Base-by-base conservation (phyloP, 1,139 yeast genomes). In the Geotrichum fermentans region DNA sequence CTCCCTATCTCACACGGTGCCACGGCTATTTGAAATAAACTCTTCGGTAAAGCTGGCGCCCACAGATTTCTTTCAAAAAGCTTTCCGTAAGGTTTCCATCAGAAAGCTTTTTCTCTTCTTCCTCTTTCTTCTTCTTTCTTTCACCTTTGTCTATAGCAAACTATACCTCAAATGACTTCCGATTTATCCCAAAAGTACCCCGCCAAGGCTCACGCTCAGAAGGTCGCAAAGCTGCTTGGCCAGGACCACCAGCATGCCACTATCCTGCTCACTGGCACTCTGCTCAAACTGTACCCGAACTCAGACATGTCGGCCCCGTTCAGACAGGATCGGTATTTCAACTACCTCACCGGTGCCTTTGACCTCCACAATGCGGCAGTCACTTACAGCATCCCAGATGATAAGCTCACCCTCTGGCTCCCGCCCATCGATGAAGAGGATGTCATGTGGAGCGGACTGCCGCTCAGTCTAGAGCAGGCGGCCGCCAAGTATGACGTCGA, bases 361-460 rank as follows among this genome's bases (percentile, higher is more conserved):
- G 80, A 84, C 55, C 74, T 86, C 43, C 89, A 95, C 0, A 94
- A 92, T 1, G 74, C 84, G 34, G 85, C 79, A 57, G 77, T 88
- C 1, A 67, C 84, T 24, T 92, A 78, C 61, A 71, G 79, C 41
- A 64, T 82, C 24, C 60, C 60, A 2, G 57, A 66, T 17, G 88
- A 83, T 49, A 72, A 77, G 49, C 73, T 88, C 56, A 79, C 81
- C 0, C 70, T 90, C 41, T 90, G 84, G 62, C 72, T 92, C 47
- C 97, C 97, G 2, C 77, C 84, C 51, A 73, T 90, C 43, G 96
- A 89, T 63, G 70, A 77, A 46, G 97, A 92, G 42, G 96, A 87
- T 63, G 86, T 92, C 43, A 85, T 92, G 90, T 92, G 98, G 97
- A 82, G 94, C 51, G 98, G 98, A 0, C 64, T 83, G 67, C 97